Percentiles rank a stretch among this genome's conserved stretches.
These are phyloP conservation scores for Pythium periplocum DNA, from an alignment of 352 stramenopile species.

Conservation along the genomic window DNA sequence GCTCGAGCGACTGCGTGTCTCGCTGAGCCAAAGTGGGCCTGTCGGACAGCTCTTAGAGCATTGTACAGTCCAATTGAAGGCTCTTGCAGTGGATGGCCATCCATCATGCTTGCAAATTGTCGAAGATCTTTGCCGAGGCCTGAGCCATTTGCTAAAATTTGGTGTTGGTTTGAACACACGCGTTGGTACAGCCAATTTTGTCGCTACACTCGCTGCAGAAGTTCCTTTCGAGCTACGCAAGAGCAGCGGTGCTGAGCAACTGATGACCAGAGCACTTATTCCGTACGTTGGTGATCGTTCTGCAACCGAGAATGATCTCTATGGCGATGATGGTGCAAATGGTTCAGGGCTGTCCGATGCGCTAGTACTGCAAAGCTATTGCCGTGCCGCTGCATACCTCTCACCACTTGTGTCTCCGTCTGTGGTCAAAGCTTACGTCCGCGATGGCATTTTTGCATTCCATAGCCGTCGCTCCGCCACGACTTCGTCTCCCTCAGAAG, in stretches of 20 bases:
- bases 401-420: constrained; percentile 45
- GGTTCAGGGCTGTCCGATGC: constrained; percentile 50
- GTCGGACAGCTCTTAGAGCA: constrained; percentile 69
- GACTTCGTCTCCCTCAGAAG: too few species aligned
- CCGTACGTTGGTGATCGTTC: constrained; percentile 55
- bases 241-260: constrained; percentile 45
- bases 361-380: constrained; percentile 69
- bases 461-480: constrained; percentile 2
- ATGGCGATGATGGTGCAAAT: constrained; percentile 52
- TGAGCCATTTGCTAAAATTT: constrained; percentile 58
- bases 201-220: constrained; percentile 56
- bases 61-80: constrained; percentile 47
- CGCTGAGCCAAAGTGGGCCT: constrained; percentile 65
- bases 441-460: constrained; percentile 59
- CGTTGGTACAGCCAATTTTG: constrained; percentile 75
- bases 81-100: constrained; percentile 26
- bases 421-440: constrained; percentile 52
- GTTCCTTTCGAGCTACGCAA: constrained; percentile 71
- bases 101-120: constrained; percentile 43
- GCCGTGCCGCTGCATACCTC: constrained; percentile 66
- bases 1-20: constrained; percentile 70
- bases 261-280: constrained; percentile 50
- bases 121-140: constrained; percentile 38
- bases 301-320: constrained; percentile 62
- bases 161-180: constrained; percentile 79